Base-by-base conservation (phyloP, 2,329 filamentous ascomycete species). In the Cladosporium austrohemisphaericum region DNA sequence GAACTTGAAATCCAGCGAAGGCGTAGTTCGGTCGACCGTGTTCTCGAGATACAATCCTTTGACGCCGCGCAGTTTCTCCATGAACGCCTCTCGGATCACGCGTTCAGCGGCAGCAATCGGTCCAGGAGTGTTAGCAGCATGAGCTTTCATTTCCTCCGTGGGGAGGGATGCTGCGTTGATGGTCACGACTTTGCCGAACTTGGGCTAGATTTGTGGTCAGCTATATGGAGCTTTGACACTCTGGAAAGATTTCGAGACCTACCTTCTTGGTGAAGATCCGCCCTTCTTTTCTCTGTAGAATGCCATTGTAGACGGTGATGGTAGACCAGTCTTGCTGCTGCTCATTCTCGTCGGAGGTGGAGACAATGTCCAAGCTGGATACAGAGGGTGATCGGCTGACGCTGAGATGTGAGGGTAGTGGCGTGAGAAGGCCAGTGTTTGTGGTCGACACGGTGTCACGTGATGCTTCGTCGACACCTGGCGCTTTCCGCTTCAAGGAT, bases 1-100 rank as follows among this genome's bases (percentile, higher is more conserved):
- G 64, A 91, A 92, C 0, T 73, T 73, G 58, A 93, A 94, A 31
- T 78, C 70, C 0, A 79, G 67, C 0, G 85, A 82, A 0, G 76
- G 77, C 57, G 75, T 56, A 59, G 73, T 50, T 1, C 75, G 67
- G 56, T 86, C 83, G 2, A 79, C 67, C 0, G 75, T 69, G 61
- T 92, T 92, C 60, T 46, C 69, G 61, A 48, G 61, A 55, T 16
- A 69, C 32, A 49, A 54, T 36, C n/a, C 55, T 20, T 4, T 70
- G 49, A 51, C 65, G 50, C 3, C 56, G 44, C 6, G 25, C 1
- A 65, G 60, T 51, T 62, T 60, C 16, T 57, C 43, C 13, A 65
- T 41, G 44, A 76, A 73, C n/a, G 67, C 65, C 0, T 56, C 49
- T 1, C 71, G 63, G 5, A 76, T 71, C 1, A 60, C 53, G 0